Base-by-base conservation (phyloP, 2,329 filamentous ascomycete genomes). In the Tolypocladium amazonense region DNA sequence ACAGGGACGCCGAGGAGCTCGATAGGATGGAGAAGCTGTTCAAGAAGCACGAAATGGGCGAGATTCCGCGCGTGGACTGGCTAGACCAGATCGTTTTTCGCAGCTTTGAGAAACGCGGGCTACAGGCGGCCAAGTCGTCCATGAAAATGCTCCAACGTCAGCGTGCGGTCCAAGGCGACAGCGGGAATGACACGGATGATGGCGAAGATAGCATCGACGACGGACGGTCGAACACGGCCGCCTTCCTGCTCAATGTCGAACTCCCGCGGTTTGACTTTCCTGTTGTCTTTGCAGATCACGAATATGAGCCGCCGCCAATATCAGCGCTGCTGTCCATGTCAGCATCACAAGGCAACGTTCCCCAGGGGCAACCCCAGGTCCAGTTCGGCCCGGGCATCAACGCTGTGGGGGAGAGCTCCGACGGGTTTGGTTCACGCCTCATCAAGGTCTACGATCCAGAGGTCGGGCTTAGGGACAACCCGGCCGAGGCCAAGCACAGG, bases 21-120 rank as follows among this genome's bases (percentile, higher is more conserved):
- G 92, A 97, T 67, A 82, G 94, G 23, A 82, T 99, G 65, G 92
- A 97, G 69, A 88, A 86, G 58, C 74, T 97, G 27, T 89, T 99
- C 71, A 99, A 99, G 75, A 96, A 96, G 74, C 94, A 97, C 70
- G 95, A 99, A 71, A 95, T 97, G 88, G 92, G 92, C 23, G 94
- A 99, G 71, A 93, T 99, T 33, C 87, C 90, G 0, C 85, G 92
- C 20, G 89, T 96, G 56, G 90, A 95, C 67, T 99, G 94, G 95
- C 82, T 99, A 52, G 94, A 99, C 72, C 90, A 94, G 68, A 82
- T 97, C 66, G 92, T 97, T 3, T 99, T 96, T 71, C 87, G 93
- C 47, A 88, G 88, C 57, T 87, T 96, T 61, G 93, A 96, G 75
- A 94, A 89, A 74, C 81, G 86, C 60, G 84, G 87, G 27, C 71